These are phyloP conservation scores for Spatholobus suberectus DNA, from an alignment of 306 rosid genomes.

Conservation along the genomic window DNA sequence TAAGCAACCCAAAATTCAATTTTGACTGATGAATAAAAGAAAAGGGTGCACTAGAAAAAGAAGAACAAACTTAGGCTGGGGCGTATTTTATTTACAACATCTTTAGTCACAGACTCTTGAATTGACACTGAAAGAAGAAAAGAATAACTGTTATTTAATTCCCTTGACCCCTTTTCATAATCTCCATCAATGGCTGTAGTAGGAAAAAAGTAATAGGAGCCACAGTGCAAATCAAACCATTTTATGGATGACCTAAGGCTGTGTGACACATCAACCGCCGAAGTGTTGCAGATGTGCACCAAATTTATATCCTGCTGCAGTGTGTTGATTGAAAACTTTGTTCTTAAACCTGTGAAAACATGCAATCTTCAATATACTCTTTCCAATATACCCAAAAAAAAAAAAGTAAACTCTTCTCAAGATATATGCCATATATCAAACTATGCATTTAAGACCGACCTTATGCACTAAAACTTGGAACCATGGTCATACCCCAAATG, in stretches of 20 bases:
- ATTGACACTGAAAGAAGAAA: conserved; percentile 28
- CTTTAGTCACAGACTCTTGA: conserved; percentile 27
- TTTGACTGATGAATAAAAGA: conserved; percentile 3
- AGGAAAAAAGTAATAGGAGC: conserved; percentile 10
- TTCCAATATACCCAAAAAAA: too few species aligned
- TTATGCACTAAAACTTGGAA: neutral
- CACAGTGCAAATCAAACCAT: conserved; percentile 23
- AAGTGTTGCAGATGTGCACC: neutral
- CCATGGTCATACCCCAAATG: neutral
- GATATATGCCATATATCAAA: neutral
- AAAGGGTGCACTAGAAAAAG: conserved; percentile 9
- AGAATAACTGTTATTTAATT: conserved; percentile 13
- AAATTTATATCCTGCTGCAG: conserved; percentile 23
- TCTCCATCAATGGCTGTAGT: conserved; percentile 26
- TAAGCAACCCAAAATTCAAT: conserved; percentile 8
- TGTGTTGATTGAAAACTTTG: conserved; percentile 1
- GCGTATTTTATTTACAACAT: conserved; percentile 38
- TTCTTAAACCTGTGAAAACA: conserved; percentile 41
- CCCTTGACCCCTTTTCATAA: neutral
- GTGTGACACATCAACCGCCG: conserved; percentile 7
- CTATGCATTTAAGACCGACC: neutral
- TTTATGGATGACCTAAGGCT: neutral
- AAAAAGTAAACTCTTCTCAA: neutral
- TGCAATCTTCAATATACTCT: neutral
- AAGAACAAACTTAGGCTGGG: neutral